Percentiles rank a stretch among this genome's conserved stretches.
Evolutionary conservation across 345 rosid species (phyloP).

Genomic region (Mercurialis annua): DNA sequence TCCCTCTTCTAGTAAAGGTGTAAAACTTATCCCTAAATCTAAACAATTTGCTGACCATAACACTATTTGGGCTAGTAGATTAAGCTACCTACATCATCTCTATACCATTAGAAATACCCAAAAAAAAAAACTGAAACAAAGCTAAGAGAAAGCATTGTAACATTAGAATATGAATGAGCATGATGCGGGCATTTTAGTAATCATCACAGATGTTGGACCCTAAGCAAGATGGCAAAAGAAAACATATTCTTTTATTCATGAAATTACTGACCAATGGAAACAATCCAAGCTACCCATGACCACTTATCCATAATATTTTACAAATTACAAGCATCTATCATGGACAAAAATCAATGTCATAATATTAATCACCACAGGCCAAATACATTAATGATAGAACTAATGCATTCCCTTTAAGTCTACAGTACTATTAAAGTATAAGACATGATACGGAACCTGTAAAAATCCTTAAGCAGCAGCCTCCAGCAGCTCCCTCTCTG

Average conservation of each 20-base stretch:
- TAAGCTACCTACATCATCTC: background rate
- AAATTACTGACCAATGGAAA: background rate
- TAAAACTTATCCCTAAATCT: too few relatives aligned
- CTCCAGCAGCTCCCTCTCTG: slow-evolving; percentile 84
- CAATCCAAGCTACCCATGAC: background rate
- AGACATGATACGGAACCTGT: slow-evolving; percentile 29
- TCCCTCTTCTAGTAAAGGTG: too few relatives aligned
- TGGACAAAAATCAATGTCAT: background rate
- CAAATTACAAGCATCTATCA: background rate
- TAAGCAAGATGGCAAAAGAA: background rate
- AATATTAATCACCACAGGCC: background rate
- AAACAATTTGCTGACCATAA: background rate
- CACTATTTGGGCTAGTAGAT: background rate
- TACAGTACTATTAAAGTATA: slow-evolving; percentile 2
- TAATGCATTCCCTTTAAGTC: background rate
- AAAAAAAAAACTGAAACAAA: background rate
- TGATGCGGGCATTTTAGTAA: background rate
- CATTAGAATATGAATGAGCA: background rate
- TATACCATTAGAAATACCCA: background rate
- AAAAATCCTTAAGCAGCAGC: slow-evolving; percentile 62
- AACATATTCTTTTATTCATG: background rate
- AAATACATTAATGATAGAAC: background rate
- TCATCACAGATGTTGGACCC: background rate
- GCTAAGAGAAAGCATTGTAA: background rate
- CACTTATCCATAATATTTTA: background rate